These are phyloP conservation scores for Murraya paniculata DNA, from an alignment of 345 rosid species.

Conservation along the genomic window DNA sequence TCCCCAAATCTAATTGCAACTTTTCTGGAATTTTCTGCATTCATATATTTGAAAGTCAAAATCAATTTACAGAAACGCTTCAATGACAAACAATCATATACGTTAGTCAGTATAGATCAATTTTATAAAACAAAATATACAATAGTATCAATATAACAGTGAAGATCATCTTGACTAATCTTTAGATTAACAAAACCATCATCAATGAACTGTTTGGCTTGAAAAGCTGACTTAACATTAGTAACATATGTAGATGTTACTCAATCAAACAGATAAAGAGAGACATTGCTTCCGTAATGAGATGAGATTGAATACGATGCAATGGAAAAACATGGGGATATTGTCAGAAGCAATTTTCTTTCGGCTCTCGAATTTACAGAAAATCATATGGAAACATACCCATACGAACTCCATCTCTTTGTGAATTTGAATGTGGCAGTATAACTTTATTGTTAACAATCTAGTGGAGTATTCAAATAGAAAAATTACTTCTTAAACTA, in stretches of 20 bases:
- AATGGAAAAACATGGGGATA: too few species aligned
- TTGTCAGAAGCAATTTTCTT: too few species aligned
- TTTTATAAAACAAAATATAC: background rate
- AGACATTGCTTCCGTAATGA: background rate
- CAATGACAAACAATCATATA: background rate
- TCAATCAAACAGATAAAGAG: background rate
- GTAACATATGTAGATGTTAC: background rate
- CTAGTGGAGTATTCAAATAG: too few species aligned
- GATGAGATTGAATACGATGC: too few species aligned
- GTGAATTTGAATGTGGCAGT: too few species aligned
- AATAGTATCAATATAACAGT: background rate
- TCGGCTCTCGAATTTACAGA: too few species aligned
- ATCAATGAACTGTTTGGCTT: background rate
- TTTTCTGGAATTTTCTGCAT: constrained; percentile 41
- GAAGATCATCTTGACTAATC: background rate
- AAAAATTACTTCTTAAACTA: too few species aligned
- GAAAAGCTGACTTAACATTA: background rate
- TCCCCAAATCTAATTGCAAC: constrained; percentile 25
- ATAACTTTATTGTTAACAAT: too few species aligned
- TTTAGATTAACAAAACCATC: background rate
- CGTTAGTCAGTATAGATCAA: background rate
- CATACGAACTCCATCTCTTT: too few species aligned
- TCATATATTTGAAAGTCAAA: background rate
- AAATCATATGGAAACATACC: too few species aligned
- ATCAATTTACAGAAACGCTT: background rate